A percentile compares a stretch with the other conserved stretches of the same genome.
These are phyloP conservation scores for Crucihimalaya himalaica DNA, from an alignment of 345 rosid species.

Conservation along the genomic window DNA sequence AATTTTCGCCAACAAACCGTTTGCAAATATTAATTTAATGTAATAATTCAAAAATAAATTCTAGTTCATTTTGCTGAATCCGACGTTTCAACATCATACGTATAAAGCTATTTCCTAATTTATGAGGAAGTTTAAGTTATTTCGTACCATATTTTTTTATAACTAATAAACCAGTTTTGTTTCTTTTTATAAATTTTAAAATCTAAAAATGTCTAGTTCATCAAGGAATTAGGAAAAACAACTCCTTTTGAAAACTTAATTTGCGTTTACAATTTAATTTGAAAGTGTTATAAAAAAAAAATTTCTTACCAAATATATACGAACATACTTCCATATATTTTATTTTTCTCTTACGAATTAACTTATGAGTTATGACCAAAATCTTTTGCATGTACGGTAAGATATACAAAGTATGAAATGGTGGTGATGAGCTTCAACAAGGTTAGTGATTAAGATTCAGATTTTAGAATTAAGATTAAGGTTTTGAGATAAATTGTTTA, in stretches of 20 bases:
- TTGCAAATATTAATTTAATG: not conserved
- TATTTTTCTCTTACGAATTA: not conserved
- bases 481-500: not conserved
- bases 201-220: not conserved
- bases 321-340: not conserved
- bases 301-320: not conserved
- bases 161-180: not conserved
- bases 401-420: not conserved
- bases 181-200: not conserved
- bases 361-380: not conserved
- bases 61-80: conserved; percentile 25
- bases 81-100: conserved; percentile 27
- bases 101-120: not conserved
- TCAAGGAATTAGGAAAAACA: not conserved
- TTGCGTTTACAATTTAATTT: not conserved
- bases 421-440: not conserved
- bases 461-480: not conserved
- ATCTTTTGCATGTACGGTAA: not conserved
- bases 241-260: not conserved
- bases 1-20: conserved; percentile 24
- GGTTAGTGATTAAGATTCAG: not conserved
- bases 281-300: not conserved
- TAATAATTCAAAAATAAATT: not conserved
- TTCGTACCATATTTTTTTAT: not conserved
- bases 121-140: not conserved